Evolutionary conservation across 495 filamentous ascomycete species (phyloP).

Genomic region (Pseudoneurospora amorphoporcata): DNA sequence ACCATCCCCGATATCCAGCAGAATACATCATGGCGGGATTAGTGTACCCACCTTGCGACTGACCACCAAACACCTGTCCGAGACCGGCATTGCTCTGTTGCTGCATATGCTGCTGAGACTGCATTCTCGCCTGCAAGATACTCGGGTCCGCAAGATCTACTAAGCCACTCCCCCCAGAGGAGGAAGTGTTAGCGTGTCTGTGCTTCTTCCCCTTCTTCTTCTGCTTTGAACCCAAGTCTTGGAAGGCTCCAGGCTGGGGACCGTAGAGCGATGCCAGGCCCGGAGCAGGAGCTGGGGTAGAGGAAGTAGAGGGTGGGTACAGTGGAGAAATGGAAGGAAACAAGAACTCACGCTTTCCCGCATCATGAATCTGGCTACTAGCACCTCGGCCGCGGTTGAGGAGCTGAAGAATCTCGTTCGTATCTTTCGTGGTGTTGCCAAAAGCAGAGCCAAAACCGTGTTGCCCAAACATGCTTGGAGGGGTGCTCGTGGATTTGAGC

Average conservation of each 20-base stretch:
- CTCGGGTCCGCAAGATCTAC: conserved; percentile 99
- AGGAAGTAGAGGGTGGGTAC: conserved; percentile 64
- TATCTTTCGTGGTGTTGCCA: conserved; percentile 50
- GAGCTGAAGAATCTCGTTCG: conserved; percentile 69
- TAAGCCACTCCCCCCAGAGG: conserved; percentile 92
- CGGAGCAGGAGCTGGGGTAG: conserved; percentile 81
- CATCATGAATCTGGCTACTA: conserved; percentile 60
- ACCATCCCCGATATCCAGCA: conserved; percentile 63
- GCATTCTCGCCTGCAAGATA: conserved; percentile 97
- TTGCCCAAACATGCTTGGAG: conserved; percentile 75
- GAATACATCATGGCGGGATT: conserved; percentile 83
- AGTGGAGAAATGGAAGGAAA: conserved; percentile 60
- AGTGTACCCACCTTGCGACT: conserved; percentile 99
- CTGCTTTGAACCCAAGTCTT: conserved; percentile 85
- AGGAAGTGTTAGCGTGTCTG: conserved; percentile 99
- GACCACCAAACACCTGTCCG: conserved; percentile 83
- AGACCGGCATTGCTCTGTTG: conserved; percentile 61
- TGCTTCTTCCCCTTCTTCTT: conserved; percentile 99
- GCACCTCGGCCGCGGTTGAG: conserved; percentile 54
- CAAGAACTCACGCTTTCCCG: conserved; percentile 94
- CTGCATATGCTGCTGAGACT: conserved; percentile 77
- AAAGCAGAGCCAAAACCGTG: conserved; percentile 57
- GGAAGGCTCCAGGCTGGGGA: conserved; percentile 68
- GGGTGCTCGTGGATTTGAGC: conserved; percentile 86
- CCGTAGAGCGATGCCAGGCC: conserved; percentile 84